Conservation (phyloP, 2,329 filamentous ascomycete species). For the Aspergillus floridensis region DNA sequence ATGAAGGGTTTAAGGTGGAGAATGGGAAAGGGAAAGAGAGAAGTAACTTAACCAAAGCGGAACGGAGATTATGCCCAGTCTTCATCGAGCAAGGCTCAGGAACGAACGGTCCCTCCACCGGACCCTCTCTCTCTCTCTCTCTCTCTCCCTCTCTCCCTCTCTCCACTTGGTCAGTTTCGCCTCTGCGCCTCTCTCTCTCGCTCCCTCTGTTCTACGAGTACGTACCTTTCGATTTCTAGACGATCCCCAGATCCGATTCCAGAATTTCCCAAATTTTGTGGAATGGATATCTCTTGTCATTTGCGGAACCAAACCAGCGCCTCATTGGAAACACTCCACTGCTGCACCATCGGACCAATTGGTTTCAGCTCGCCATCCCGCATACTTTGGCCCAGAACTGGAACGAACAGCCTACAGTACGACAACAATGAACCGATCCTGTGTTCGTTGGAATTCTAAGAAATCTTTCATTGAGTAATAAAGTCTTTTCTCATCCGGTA, state of each 20-base stretch:
- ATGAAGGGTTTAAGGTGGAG: background rate
- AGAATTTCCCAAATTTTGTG: background rate
- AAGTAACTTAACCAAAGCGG: background rate
- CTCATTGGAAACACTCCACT: background rate
- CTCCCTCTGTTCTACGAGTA: background rate
- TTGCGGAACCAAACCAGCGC: background rate
- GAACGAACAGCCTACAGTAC: background rate
- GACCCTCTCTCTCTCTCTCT: background rate
- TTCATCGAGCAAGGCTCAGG: background rate
- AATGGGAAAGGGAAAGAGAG: background rate
- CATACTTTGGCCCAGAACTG: background rate
- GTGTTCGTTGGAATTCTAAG: slow-evolving; percentile 2
- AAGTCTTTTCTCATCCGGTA: slow-evolving; percentile 28
- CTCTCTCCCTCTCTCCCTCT: background rate
- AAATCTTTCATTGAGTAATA: slow-evolving; percentile 17
- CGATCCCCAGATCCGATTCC: background rate
- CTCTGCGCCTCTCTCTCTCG: background rate
- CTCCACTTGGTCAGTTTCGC: background rate
- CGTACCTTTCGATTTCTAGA: background rate
- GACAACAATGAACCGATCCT: background rate
- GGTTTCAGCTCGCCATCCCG: background rate
- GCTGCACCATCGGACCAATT: background rate
- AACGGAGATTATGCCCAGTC: background rate
- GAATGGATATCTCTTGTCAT: background rate
- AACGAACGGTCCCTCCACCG: background rate